A percentile compares a stretch with the other conserved stretches of the same genome.
phyloP scores from a whole-genome alignment of 2,329 filamentous ascomycete genomes.

The Epichloe sp. region DNA sequence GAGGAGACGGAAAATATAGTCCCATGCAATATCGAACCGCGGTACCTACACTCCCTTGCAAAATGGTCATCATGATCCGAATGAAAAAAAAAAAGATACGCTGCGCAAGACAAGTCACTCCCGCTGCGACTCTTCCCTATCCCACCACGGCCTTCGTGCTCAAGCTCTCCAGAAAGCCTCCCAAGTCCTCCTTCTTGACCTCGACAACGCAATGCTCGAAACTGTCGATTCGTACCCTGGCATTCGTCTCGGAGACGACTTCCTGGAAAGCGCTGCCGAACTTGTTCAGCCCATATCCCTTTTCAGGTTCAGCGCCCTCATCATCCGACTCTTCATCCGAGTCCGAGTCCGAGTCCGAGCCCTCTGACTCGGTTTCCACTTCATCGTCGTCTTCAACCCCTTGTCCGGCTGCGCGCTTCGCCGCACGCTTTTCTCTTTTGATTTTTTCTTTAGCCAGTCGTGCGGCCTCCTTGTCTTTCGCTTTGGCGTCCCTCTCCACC shows the following conservation, averaged over 20 bases:
- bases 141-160: constrained; percentile 81
- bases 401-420: constrained; percentile 32
- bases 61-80: not conserved
- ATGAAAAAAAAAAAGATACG: not conserved
- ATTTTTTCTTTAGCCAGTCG: constrained; percentile 42
- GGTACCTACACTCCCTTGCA: not conserved
- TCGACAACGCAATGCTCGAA: constrained; percentile 97
- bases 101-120: not conserved
- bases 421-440: constrained; percentile 48
- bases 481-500: constrained; percentile 49
- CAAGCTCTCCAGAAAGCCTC: constrained; percentile 81
- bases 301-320: constrained; percentile 38
- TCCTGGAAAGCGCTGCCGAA: constrained; percentile 95
- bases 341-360: constrained; percentile 23
- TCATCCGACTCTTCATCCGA: constrained; percentile 35
- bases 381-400: constrained; percentile 37
- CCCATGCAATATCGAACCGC: not conserved
- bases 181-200: constrained; percentile 90
- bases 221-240: constrained; percentile 81
- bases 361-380: constrained; percentile 30
- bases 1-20: not conserved
- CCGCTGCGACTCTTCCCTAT: constrained; percentile 15
- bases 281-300: constrained; percentile 67
- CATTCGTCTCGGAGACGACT: constrained; percentile 81
- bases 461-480: constrained; percentile 46